Evolutionary conservation across 2,329 filamentous ascomycete species (phyloP), one percentile per base, ranked within the genome.

Genomic region (Botrytis elliptica): DNA sequence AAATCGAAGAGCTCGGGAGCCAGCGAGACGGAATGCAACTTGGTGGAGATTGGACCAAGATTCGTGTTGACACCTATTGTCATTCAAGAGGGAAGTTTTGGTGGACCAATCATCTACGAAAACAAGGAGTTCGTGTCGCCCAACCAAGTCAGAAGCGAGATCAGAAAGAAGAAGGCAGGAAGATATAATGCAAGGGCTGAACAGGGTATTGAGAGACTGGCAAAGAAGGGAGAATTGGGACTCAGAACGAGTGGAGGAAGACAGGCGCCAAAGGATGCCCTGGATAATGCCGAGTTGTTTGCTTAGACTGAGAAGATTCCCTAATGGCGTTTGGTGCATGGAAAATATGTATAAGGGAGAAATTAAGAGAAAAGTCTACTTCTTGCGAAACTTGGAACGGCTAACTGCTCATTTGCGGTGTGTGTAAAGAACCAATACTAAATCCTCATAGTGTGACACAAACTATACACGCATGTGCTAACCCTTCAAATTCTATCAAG

Each of bases 111-210:
- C 77, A 97, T 99, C 81, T 99, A 97, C 84, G 94, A 98, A 86
- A 98, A 98, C 86, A 96, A 94, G 87, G 92, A 97, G 82, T 99
- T 97, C 80, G 93, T 99, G 71, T 96, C 92, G 78, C 96, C 96
- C 16, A 99, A 99, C 88, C 93, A 98, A 84, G 90, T 98, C 76
- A 88, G 96, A 77, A 87, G 93, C 59, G 96, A 98, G 76, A 83
- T 97, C 78, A 87, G 93, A 78, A 86, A 89, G 83, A 86, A 88
- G 78, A 94, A 93, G 86, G 93, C 95, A 0, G 88, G 89, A 67
- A 90, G 90, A 78, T 95, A 97, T 84, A 93, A 93, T 77, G 87
- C 88, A 73, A 88, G 96, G 75, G 89, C 90, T 44, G 94, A 97
- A 81, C 90, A 92, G 78, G 85, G 88, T 77, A 86, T 92, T 68